phyloP scores from a whole-genome alignment of 192 early-diverging fungal genomes.

The Backusella australiensis region DNA sequence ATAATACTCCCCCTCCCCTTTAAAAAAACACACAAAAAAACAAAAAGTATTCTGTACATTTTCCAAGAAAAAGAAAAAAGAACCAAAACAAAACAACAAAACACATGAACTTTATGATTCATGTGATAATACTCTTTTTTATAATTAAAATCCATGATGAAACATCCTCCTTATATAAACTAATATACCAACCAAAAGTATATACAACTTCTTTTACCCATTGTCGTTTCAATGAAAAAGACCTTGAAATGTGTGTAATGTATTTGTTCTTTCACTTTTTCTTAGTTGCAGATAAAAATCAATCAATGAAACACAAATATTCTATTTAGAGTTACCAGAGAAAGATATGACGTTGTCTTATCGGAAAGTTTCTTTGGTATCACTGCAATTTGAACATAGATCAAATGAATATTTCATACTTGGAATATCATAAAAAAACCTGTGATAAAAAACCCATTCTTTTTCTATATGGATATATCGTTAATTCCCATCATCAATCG shows the following conservation, averaged over 20 bases:
- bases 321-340: background rate
- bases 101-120: conserved; percentile 1
- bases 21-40: background rate
- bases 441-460: background rate
- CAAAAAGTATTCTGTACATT: conserved; percentile 7
- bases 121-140: conserved; percentile 1
- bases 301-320: background rate
- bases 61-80: conserved; percentile 1
- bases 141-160: background rate
- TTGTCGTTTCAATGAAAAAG: background rate
- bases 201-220: background rate
- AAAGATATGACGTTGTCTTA: background rate
- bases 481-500: background rate
- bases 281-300: background rate
- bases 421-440: background rate
- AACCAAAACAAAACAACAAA: conserved; percentile 6
- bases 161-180: background rate
- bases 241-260: background rate
- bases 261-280: background rate
- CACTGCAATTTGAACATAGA: background rate
- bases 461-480: background rate
- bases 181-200: background rate
- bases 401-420: background rate
- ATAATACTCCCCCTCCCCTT: background rate
- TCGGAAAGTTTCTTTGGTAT: background rate